These are phyloP conservation scores for Penicillium sp. DNA, from an alignment of 2,329 filamentous ascomycete genomes.

Conservation along the genomic window DNA sequence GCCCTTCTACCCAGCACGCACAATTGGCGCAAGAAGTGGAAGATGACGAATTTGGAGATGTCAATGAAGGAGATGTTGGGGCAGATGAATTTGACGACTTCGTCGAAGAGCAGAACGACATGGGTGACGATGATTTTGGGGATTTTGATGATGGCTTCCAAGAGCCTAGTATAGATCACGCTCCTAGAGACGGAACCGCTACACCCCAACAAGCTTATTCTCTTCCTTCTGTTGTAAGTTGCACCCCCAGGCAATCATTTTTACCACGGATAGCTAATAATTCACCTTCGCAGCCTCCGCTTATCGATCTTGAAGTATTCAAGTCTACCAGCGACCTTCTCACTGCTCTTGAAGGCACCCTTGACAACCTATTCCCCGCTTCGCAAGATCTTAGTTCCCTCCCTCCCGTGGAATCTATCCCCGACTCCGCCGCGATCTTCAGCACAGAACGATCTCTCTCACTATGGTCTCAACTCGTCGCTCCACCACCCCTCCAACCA, in stretches of 20 bases:
- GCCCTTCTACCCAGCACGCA: constrained; percentile 42
- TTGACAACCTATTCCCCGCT: constrained; percentile 51
- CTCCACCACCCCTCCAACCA: constrained; percentile 89
- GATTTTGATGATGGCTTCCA: constrained; percentile 74
- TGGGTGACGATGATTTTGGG: constrained; percentile 60
- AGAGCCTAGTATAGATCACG: constrained; percentile 39
- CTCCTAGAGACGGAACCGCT: constrained; percentile 18
- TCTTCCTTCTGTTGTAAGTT: constrained; percentile 51
- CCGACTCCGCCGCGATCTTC: constrained; percentile 64
- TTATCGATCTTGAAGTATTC: constrained; percentile 60
- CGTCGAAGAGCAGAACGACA: constrained; percentile 55
- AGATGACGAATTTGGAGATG: constrained; percentile 36
- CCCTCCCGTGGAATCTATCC: constrained; percentile 44
- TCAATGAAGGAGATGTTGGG: constrained; percentile 71
- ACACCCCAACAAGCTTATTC: constrained; percentile 34
- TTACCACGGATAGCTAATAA: background rate
- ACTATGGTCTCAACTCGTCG: constrained; percentile 94
- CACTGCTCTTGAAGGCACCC: constrained; percentile 39
- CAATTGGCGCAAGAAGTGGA: constrained; percentile 61
- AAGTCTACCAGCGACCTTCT: constrained; percentile 46
- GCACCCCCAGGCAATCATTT: background rate
- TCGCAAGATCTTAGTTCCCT: constrained; percentile 42
- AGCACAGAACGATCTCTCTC: constrained; percentile 85
- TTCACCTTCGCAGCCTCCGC: constrained; percentile 34
- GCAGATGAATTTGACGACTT: constrained; percentile 57